These are phyloP conservation scores for Puccinia polysora DNA, from an alignment of 1,284 basidiomycete species.

Conservation along the genomic window DNA sequence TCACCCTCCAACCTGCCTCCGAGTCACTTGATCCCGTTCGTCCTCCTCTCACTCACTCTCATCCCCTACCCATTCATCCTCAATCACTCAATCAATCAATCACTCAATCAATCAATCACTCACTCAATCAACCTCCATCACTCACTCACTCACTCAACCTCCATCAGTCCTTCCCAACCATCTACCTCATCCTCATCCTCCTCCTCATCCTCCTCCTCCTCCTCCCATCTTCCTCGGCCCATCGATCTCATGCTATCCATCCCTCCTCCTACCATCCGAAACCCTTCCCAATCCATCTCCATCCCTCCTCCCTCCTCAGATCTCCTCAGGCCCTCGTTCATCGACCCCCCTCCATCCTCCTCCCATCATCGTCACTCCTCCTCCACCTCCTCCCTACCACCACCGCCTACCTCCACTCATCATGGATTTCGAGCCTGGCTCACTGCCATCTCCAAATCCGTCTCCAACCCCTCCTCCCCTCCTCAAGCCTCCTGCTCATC, in stretches of 20 bases:
- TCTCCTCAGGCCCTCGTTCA: background rate
- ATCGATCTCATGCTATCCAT: background rate
- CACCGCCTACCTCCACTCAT: background rate
- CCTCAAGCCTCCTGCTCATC: background rate
- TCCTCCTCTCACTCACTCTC: background rate
- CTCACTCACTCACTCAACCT: no score
- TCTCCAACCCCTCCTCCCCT: background rate
- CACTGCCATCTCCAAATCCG: slow-evolving; percentile 9
- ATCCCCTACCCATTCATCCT: background rate
- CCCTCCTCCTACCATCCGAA: background rate
- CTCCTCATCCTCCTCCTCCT: no score
- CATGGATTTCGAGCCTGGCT: slow-evolving; percentile 38
- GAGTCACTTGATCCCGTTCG: no score
- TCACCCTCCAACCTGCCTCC: background rate
- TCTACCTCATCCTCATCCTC: no score
- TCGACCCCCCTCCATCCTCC: background rate
- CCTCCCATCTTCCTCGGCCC: background rate
- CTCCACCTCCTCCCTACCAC: background rate
- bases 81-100: background rate
- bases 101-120: no score
- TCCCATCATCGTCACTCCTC: background rate
- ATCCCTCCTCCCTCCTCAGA: slow-evolving; percentile 7
- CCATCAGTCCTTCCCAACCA: no score
- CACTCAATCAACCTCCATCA: no score
- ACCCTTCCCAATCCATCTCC: background rate